Evolutionary conservation across 1,139 yeast species (phyloP), one percentile per base, ranked within the genome.

Genomic region (Spathaspora sp.): DNA sequence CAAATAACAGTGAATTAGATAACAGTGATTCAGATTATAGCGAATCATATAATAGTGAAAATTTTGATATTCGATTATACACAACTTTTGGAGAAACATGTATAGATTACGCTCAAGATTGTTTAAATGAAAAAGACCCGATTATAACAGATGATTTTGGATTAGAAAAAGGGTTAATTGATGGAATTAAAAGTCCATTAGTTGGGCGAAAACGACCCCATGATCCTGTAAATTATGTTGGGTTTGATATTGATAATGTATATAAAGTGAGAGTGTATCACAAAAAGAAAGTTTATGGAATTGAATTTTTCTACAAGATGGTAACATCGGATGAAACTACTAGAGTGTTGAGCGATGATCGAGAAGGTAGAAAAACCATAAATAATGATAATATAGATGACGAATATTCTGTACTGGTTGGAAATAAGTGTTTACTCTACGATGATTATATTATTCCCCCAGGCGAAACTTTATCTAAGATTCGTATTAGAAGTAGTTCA

Each of bases 271-370:
- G 86, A 49, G 75, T 89, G 0, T 84, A 78, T 53, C 80, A 83
- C 52, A 97, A 96, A 2, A 64, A 70, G 17, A 93, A 95, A 0
- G 65, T 93, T 18, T 96, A 90, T 65, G 98, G 98, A 2, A 57
- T 91, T 37, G 48, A 56, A 34, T 59, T 68, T 48, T 63, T 56
- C 51, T 65, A 51, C 41, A 46, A 41, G 3, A 26, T 9, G 7
- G 51, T 17, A 38, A 49, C 82, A 1, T 83, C 83, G 1, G 70
- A 70, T 3, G 58, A 76, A 1, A 84, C 85, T 2, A 65, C 71
- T 7, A 64, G 84, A n/a, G n/a, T n/a, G n/a, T n/a, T n/a, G n/a
- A n/a, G n/a, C n/a, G n/a, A n/a, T n/a, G n/a, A n/a, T n/a, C n/a
- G n/a, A n/a, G n/a, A n/a, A n/a, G n/a, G n/a, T n/a, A n/a, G n/a